Base-by-base conservation (phyloP, 2,329 filamentous ascomycete species). In the Sporothrix protearum region DNA sequence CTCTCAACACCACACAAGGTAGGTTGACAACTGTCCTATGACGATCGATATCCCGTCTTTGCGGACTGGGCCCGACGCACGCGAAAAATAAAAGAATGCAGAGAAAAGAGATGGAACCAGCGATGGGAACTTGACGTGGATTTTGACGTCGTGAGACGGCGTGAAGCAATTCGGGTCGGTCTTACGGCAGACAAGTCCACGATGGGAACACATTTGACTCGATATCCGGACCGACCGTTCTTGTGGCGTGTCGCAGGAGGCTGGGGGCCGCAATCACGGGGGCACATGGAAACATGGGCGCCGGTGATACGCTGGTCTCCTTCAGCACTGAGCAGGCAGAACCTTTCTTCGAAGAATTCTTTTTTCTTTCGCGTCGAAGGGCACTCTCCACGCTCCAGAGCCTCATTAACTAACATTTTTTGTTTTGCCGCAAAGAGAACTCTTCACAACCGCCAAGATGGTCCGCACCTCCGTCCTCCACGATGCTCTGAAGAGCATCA, bases 381-480 rank as follows among this genome's bases (percentile, higher is more conserved):
- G 88, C 88, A 91, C 88, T 91, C 88, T 90, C 85, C 87, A 85
- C 82, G 88, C 88, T 89, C 84, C 80, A 80, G 77, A 80, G 85
- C 85, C 85, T 84, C 82, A 80, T 86, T 86, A 87, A 87, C 88
- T 90, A 90, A 90, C 85, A 76, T 80, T 77, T 75, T 67, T 78
- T 36, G 76, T 76, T 76, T 78, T 77, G 76, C 78, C 85, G 90
- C 45, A 14, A 69, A 73, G 73, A 73, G 64, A 71, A 88, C 81
- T 74, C 76, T 74, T 80, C 78, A 80, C 82, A 77, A 87, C 88
- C 89, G 90, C 83, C 89, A 97, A 92, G 83, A 99, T 99, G 95
- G 94, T 97, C 86, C 94, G 93, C 88, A 98, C 96, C 81, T 97
- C 94, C 84, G 96, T 98, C 82, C 94, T 99, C 85, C 96, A 98